These are phyloP conservation scores for Cutaneotrichosporon mucoides DNA, from an alignment of 1,284 basidiomycete genomes.

Conservation along the genomic window DNA sequence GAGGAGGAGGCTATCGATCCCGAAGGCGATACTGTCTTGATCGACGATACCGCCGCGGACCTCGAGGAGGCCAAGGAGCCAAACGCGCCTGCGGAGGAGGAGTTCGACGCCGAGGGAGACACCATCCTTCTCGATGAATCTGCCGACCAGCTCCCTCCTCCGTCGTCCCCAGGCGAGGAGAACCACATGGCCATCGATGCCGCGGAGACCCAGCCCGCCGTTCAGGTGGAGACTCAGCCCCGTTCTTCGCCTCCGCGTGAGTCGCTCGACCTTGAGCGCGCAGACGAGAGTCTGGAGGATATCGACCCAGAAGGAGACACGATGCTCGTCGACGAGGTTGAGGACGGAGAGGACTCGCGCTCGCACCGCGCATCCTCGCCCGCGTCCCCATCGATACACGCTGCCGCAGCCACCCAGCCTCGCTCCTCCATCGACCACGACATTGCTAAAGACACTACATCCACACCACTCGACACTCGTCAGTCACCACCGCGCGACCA, in stretches of 20 bases:
- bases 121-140: not conserved
- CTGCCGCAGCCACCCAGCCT: not conserved
- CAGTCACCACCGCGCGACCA: too few relatives aligned
- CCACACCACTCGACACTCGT: too few relatives aligned
- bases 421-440: too few relatives aligned
- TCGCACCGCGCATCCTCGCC: not conserved
- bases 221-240: too few relatives aligned
- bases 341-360: not conserved
- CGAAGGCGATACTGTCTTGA: too few relatives aligned
- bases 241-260: not conserved
- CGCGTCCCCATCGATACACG: not conserved
- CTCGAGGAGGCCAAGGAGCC: not conserved
- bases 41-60: not conserved
- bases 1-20: too few relatives aligned
- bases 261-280: not conserved
- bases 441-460: too few relatives aligned
- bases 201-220: too few relatives aligned
- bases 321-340: not conserved
- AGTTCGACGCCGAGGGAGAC: not conserved
- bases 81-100: not conserved
- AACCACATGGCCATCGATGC: too few relatives aligned
- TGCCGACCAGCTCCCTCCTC: not conserved
- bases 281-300: not conserved
- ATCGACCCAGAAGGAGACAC: conserved; percentile 6
- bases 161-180: too few relatives aligned